A percentile compares a stretch with the other conserved stretches of the same genome.
Conservation (phyloP, 768 basidiomycete genomes). For the Lepiota venenata region DNA sequence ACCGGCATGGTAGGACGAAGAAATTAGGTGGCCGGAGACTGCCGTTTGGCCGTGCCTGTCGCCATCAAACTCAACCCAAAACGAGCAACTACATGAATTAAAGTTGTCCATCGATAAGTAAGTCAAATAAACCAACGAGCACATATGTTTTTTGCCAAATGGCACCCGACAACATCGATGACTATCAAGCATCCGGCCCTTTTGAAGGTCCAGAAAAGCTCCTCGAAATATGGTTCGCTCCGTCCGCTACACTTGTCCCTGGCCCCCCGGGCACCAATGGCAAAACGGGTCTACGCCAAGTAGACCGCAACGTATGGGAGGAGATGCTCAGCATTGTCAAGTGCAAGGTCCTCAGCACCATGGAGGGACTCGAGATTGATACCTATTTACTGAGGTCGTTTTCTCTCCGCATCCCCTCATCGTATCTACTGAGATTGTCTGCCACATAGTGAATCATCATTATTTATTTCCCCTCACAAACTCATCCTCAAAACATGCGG, state of each 20-base stretch:
- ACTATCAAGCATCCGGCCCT: conserved; percentile 43
- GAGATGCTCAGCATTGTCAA: conserved; percentile 96
- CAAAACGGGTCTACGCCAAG: conserved; percentile 71
- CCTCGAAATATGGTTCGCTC: conserved; percentile 96
- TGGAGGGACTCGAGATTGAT: conserved; percentile 87
- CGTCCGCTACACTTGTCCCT: conserved; percentile 61
- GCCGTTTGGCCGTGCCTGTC: neutral
- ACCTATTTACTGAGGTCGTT: conserved; percentile 94
- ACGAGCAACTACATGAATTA: neutral
- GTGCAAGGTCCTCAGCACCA: conserved; percentile 91
- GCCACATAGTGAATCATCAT: conserved; percentile 84
- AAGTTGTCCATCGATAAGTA: conserved; percentile 6
- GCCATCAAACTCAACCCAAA: conserved; percentile 4
- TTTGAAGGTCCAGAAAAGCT: conserved; percentile 96
- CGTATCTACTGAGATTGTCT: conserved; percentile 12
- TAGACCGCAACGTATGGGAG: conserved; percentile 83
- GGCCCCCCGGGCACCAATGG: conserved; percentile 34
- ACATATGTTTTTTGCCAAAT: conserved; percentile 33
- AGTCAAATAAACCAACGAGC: neutral
- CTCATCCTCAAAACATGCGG: conserved; percentile 99
- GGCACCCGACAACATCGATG: conserved; percentile 28
- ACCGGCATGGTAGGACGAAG: conserved; percentile 5
- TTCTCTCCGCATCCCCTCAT: conserved; percentile 9
- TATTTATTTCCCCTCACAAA: conserved; percentile 93
- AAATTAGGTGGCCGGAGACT: neutral